phyloP scores from a whole-genome alignment of 805 yeast species.

The Cephaloascus fragrans region DNA sequence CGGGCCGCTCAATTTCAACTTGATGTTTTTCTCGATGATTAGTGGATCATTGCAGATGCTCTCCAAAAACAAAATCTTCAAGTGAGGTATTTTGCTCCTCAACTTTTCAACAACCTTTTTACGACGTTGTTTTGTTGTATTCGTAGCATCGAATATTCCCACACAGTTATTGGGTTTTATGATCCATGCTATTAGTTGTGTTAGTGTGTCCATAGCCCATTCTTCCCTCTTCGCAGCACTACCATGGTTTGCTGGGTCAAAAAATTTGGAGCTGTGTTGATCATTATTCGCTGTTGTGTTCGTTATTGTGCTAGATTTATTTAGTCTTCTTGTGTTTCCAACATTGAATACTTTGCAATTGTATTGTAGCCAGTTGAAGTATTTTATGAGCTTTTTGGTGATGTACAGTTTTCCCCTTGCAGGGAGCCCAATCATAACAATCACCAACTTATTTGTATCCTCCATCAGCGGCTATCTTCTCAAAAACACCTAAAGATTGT shows the following conservation, averaged over 20 bases:
- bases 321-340: slow-evolving; percentile 55
- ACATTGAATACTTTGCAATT: slow-evolving; percentile 63
- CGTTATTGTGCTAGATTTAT: background rate
- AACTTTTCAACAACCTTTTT: slow-evolving; percentile 26
- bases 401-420: slow-evolving; percentile 72
- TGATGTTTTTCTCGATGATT: slow-evolving; percentile 17
- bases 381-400: slow-evolving; percentile 53
- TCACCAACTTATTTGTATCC: slow-evolving; percentile 59
- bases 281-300: slow-evolving; percentile 12
- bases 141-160: slow-evolving; percentile 54
- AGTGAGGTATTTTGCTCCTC: slow-evolving; percentile 15
- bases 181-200: slow-evolving; percentile 24
- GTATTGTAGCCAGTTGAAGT: slow-evolving; percentile 50
- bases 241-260: slow-evolving; percentile 32
- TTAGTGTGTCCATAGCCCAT: slow-evolving; percentile 43
- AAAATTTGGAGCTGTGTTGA: slow-evolving; percentile 29
- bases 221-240: slow-evolving; percentile 34
- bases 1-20: slow-evolving; percentile 20
- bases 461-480: too few species aligned
- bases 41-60: slow-evolving; percentile 16
- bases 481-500: too few species aligned
- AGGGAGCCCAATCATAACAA: slow-evolving; percentile 68
- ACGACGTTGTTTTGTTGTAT: slow-evolving; percentile 39
- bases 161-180: slow-evolving; percentile 33
- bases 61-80: slow-evolving; percentile 30